These are phyloP conservation scores for Penicillium verhagenii DNA, from an alignment of 495 filamentous ascomycete species.

Conservation along the genomic window DNA sequence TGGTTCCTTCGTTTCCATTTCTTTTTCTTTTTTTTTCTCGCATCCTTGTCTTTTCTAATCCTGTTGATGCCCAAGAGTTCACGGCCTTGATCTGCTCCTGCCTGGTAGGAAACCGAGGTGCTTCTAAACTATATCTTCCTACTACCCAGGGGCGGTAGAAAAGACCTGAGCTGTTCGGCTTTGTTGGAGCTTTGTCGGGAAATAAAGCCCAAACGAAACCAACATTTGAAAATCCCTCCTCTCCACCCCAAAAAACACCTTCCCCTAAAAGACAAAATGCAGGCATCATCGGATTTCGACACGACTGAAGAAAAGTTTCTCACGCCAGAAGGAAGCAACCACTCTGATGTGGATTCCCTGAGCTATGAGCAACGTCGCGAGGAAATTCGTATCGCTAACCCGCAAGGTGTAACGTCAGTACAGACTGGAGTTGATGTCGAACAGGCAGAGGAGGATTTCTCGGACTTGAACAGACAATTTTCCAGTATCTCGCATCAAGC, in stretches of 20 bases:
- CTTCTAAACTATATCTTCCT: not conserved
- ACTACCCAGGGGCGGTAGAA: not conserved
- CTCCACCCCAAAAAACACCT: not conserved
- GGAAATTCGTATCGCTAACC: conserved; percentile 29
- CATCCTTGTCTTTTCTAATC: not conserved
- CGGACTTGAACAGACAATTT: conserved; percentile 69
- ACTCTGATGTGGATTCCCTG: conserved; percentile 28
- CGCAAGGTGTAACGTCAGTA: conserved; percentile 46
- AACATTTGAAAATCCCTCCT: not conserved
- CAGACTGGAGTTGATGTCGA: conserved; percentile 63
- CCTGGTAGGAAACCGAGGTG: not conserved
- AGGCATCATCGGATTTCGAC: not conserved
- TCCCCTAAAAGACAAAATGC: not conserved
- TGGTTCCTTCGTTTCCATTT: not conserved
- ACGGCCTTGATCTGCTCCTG: not conserved
- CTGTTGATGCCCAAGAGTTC: not conserved
- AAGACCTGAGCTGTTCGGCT: not conserved
- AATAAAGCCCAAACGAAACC: not conserved
- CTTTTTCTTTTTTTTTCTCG: not conserved
- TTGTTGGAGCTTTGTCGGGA: not conserved
- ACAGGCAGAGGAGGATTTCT: conserved; percentile 75
- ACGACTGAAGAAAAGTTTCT: conserved; percentile 20
- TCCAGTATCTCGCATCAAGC: conserved; percentile 61
- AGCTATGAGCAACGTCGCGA: conserved; percentile 35
- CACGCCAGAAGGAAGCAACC: conserved; percentile 13